Base-by-base conservation (phyloP, 2,329 filamentous ascomycete genomes). In the Hymenoscyphus fraxineus region DNA sequence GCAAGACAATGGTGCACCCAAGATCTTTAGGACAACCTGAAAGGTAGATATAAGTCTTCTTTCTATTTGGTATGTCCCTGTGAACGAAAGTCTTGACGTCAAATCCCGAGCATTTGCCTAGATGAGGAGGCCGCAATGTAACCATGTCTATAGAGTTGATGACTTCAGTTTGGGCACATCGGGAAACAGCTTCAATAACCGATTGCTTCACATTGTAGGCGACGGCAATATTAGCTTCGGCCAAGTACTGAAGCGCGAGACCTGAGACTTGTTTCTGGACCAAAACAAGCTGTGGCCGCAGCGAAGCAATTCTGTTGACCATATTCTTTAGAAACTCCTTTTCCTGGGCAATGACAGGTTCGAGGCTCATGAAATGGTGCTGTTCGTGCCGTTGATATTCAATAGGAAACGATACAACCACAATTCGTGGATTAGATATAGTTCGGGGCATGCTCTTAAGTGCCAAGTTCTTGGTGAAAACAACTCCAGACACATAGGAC, bases 351-450 rank as follows among this genome's bases (percentile, higher is more conserved):
- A 99, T 97, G 63, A 99, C 93, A 47, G 94, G 94, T 72, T 98
- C 93, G 59, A 99, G 80, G 72, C 95, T 99, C 93, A 99, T 97
- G 76, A 99, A 98, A 75, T 98, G 94, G 75, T 98, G 93, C 68
- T 92, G 82, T 73, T 94, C 89, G 71, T 97, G 93, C 47, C 95
- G 87, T 65, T 96, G 92, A 76, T 99, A 99, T 75, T 99, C 95
- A 64, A 99, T 92, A 0, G 95, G 88, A 73, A 99, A 99, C 0
- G 93, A 94, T 64, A 99, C 89, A 68, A 99, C 92, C 59, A 97
- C 84, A 66, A 99, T 95, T 39, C 92, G 88, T 2, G 95, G 95
- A 62, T 91, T 89, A 13, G 83, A 77, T 67, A 98, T 95, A 67
- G 87, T 91, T 64, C 95, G 86, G 19, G 91, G 89, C 95, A 99